A percentile compares a stretch with the other conserved stretches of the same genome.
phyloP scores from a whole-genome alignment of 495 filamentous ascomycete species.

The Aspergillus wentii region DNA sequence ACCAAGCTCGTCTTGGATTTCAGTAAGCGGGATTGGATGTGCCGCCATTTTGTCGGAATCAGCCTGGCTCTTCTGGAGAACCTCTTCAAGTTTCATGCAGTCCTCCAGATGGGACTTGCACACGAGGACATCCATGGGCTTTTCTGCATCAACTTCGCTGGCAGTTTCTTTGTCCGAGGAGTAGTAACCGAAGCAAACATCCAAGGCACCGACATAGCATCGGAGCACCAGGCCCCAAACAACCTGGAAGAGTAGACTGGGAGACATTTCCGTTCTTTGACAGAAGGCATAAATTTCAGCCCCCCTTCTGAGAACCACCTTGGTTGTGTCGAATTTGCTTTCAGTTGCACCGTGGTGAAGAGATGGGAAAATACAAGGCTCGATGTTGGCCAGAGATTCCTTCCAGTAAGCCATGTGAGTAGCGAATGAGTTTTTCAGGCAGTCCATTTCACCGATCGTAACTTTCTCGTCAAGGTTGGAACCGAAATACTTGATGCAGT shows the following conservation, averaged over 20 bases:
- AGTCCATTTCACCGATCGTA: not conserved
- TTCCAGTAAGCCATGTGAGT: conserved; percentile 45
- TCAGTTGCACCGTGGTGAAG: conserved; percentile 16
- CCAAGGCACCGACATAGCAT: conserved; percentile 46
- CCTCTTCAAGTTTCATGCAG: conserved; percentile 24
- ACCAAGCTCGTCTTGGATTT: conserved; percentile 35
- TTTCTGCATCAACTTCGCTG: conserved; percentile 11
- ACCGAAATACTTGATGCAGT: conserved; percentile 4
- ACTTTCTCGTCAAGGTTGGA: not conserved
- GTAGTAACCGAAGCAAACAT: conserved; percentile 51
- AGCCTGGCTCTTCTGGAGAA: conserved; percentile 28
- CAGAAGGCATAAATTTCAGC: conserved; percentile 29
- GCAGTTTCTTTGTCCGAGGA: conserved; percentile 19
- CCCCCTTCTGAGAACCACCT: conserved; percentile 7
- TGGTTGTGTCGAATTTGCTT: conserved; percentile 5
- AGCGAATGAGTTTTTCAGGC: conserved; percentile 11
- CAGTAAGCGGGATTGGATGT: conserved; percentile 31
- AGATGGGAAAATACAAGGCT: conserved; percentile 51
- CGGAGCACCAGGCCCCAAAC: conserved; percentile 52
- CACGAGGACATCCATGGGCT: no score
- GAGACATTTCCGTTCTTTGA: conserved; percentile 19
- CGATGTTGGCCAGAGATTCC: conserved; percentile 40
- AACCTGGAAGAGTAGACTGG: conserved; percentile 35
- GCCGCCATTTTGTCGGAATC: conserved; percentile 29
- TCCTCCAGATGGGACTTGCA: conserved; percentile 22